These are phyloP conservation scores for Termitomyces sp. DNA, from an alignment of 768 basidiomycete species.

Conservation along the genomic window DNA sequence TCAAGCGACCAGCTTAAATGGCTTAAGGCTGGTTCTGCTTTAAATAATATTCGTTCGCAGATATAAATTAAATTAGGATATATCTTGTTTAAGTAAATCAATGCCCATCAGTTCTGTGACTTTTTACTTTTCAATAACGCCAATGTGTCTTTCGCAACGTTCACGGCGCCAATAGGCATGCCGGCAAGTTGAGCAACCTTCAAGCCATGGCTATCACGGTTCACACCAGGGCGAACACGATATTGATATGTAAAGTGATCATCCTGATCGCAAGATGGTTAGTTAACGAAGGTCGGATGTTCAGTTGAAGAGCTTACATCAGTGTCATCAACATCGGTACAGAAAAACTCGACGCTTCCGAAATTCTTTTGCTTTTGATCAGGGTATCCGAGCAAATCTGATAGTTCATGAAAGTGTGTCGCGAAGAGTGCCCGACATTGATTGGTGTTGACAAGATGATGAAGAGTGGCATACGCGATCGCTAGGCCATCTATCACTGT, in stretches of 20 bases:
- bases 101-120: background rate
- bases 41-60: slow-evolving; percentile 81
- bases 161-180: slow-evolving; percentile 62
- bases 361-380: slow-evolving; percentile 46
- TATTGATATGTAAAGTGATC: slow-evolving; percentile 84
- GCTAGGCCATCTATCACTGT: slow-evolving; percentile 90
- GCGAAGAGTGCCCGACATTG: slow-evolving; percentile 88
- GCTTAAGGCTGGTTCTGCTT: slow-evolving; percentile 83
- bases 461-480: slow-evolving; percentile 87
- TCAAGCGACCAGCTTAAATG: slow-evolving; percentile 87
- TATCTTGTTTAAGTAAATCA: background rate
- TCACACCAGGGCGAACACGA: slow-evolving; percentile 76
- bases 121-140: slow-evolving; percentile 27
- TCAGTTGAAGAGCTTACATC: slow-evolving; percentile 43
- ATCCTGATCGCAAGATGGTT: slow-evolving; percentile 41
- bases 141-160: slow-evolving; percentile 57
- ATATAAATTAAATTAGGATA: slow-evolving; percentile 22
- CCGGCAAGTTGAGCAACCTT: slow-evolving; percentile 89
- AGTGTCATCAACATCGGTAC: slow-evolving; percentile 81
- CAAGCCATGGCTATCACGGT: slow-evolving; percentile 86
- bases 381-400: slow-evolving; percentile 73
- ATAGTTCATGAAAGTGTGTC: slow-evolving; percentile 97
- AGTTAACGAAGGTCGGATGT: background rate
- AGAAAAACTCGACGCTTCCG: slow-evolving; percentile 75
- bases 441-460: slow-evolving; percentile 73